Percentiles rank a stretch among this genome's conserved stretches.
phyloP scores from a whole-genome alignment of 2,329 filamentous ascomycete species.

The Aspergillus chevalieri region DNA sequence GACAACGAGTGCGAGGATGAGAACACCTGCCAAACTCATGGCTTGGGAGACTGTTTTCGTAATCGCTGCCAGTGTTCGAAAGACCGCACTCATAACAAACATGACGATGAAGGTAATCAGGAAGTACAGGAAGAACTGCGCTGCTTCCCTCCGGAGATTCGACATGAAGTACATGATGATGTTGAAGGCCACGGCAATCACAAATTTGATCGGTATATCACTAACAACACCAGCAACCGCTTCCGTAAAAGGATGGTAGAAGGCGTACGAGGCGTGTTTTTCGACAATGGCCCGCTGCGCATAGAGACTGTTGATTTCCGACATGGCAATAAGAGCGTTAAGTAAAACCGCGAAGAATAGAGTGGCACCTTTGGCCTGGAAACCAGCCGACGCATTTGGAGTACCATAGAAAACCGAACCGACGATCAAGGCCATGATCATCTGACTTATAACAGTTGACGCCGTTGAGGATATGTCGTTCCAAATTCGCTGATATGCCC shows the following conservation, averaged over 20 bases:
- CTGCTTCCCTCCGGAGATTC: slow-evolving; percentile 65
- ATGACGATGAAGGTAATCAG: slow-evolving; percentile 68
- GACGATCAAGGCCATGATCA: slow-evolving; percentile 68
- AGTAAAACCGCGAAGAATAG: slow-evolving; percentile 82
- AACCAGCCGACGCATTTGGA: slow-evolving; percentile 56
- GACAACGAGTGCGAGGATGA: slow-evolving; percentile 40
- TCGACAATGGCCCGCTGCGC: slow-evolving; percentile 20
- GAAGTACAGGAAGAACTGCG: slow-evolving; percentile 79
- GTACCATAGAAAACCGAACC: slow-evolving; percentile 75
- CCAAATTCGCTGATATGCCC: slow-evolving; percentile 68
- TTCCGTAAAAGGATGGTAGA: slow-evolving; percentile 21
- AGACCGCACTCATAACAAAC: slow-evolving; percentile 75
- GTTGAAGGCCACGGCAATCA: slow-evolving; percentile 69
- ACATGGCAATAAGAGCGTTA: slow-evolving; percentile 62
- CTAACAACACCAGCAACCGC: slow-evolving; percentile 13
- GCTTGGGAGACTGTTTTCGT: slow-evolving; percentile 60
- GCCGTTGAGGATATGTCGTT: slow-evolving; percentile 70
- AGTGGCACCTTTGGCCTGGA: slow-evolving; percentile 68
- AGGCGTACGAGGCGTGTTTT: slow-evolving; percentile 25
- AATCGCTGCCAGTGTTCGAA: slow-evolving; percentile 68
- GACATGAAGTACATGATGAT: slow-evolving; percentile 79
- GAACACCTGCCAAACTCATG: slow-evolving; percentile 48
- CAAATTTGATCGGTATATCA: slow-evolving; percentile 65
- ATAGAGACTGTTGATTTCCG: slow-evolving; percentile 38
- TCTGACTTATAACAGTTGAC: slow-evolving; percentile 58